Evolutionary conservation across 192 early-diverging fungal genomes (phyloP), one percentile per base, ranked within the genome.

Genomic region (Backusella australiensis): DNA sequence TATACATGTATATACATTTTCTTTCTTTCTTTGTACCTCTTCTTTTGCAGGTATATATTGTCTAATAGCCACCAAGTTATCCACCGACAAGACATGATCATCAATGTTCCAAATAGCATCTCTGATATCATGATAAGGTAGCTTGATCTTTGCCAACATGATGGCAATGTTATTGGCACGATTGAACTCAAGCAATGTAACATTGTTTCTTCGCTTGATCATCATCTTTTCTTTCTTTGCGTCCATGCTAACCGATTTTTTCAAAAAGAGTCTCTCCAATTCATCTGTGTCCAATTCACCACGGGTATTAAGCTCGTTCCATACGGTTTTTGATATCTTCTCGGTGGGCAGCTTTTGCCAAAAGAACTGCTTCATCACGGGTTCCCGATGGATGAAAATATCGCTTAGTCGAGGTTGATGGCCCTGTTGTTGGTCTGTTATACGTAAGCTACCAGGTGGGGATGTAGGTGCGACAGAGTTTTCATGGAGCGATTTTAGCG

Each of bases 161-260:
- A 89, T 87, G 19, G 85, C 88, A 70, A 89, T 89, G 35, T 89
- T 89, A 77, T 89, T 89, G 14, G 87, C 87, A 4, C 87, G 86
- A 69, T 79, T 89, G 42, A 84, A 81, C 36, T 82, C 85, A 12
- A 89, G 73, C 49, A 89, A 68, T 38, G 84, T 89, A 17, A 82
- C 73, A n/a, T 76, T 36, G 15, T 76, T 63, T 53, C 75, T 63
- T 53, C 75, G 72, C 69, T 86, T 88, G 11, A 80, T 79, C 26
- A 73, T 23, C 6, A 36, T 77, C 36, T 71, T 26, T 63, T 71
- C 44, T 29, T 75, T 73, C 72, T 78, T 66, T 75, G 74, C 70
- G 5, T 67, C 52, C 23, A 66, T 19, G 2, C 52, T 53, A 3
- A 15, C 59, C 34, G 78, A 76, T 34, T 85, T 83, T 71, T 88